These are phyloP conservation scores for Fusarium sp. DNA, from an alignment of 2,329 filamentous ascomycete species.

Conservation along the genomic window DNA sequence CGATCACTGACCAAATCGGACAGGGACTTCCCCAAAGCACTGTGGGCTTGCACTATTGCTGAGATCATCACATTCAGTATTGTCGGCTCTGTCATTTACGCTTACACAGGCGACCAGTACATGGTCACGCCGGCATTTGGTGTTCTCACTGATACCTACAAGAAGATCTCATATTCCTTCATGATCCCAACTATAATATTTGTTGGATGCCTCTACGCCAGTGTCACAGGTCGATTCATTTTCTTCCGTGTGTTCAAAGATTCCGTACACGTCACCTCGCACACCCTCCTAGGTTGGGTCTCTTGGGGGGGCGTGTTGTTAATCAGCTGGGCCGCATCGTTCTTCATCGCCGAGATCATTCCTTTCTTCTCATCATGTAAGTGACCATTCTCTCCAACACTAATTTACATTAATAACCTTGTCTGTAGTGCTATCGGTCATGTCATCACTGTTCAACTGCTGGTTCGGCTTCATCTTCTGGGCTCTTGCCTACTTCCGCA, in stretches of 20 bases:
- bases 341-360: conserved; percentile 91
- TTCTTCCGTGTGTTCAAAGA: conserved; percentile 89
- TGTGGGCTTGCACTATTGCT: conserved; percentile 89
- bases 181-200: conserved; percentile 96
- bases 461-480: conserved; percentile 97
- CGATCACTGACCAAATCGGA: background rate
- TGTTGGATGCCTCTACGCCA: conserved; percentile 88
- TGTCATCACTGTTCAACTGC: conserved; percentile 89
- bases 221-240: conserved; percentile 86
- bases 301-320: conserved; percentile 78
- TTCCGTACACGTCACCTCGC: conserved; percentile 79
- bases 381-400: conserved; percentile 19
- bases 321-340: conserved; percentile 80
- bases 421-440: conserved; percentile 68
- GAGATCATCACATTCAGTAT: conserved; percentile 87
- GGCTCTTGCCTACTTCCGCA: conserved; percentile 82
- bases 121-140: conserved; percentile 89
- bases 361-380: conserved; percentile 86
- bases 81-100: conserved; percentile 83
- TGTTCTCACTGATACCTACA: conserved; percentile 79
- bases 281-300: conserved; percentile 84
- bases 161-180: conserved; percentile 91
- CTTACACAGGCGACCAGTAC: conserved; percentile 87
- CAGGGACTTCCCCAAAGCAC: conserved; percentile 88
- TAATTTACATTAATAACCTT: background rate